phyloP scores from a whole-genome alignment of 2,329 filamentous ascomycete species.

The Eutypa lata region DNA sequence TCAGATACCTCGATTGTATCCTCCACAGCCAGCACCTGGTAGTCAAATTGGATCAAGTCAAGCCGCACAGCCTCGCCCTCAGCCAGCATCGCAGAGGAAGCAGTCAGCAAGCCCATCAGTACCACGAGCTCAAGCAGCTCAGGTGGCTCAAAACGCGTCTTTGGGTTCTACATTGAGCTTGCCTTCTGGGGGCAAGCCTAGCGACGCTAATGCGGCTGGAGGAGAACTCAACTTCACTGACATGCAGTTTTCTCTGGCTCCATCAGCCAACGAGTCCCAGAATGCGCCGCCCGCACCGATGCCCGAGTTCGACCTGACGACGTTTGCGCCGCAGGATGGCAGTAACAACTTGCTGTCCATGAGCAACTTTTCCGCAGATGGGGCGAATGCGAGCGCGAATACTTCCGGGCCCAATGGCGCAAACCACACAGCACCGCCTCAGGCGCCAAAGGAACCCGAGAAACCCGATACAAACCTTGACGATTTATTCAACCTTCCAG shows the following conservation, averaged over 20 bases:
- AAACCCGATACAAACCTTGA: slow-evolving; percentile 36
- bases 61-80: slow-evolving; percentile 8
- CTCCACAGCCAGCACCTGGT: slow-evolving; percentile 12
- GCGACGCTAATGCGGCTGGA: slow-evolving; percentile 12
- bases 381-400: not conserved
- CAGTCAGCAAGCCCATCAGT: slow-evolving; percentile 12
- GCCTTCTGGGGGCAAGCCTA: slow-evolving; percentile 8
- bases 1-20: slow-evolving; percentile 22
- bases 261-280: slow-evolving; percentile 30
- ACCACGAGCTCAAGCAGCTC: slow-evolving; percentile 15
- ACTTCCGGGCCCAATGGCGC: not conserved
- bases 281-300: slow-evolving; percentile 31
- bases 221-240: slow-evolving; percentile 49
- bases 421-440: slow-evolving; percentile 8
- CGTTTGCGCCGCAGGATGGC: slow-evolving; percentile 33
- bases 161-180: slow-evolving; percentile 14
- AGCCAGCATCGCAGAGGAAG: not conserved
- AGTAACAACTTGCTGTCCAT: slow-evolving; percentile 18
- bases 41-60: slow-evolving; percentile 14
- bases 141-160: slow-evolving; percentile 18
- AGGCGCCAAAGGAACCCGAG: slow-evolving; percentile 16
- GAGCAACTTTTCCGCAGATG: slow-evolving; percentile 8
- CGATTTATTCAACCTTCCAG: slow-evolving; percentile 47
- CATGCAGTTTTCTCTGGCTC: slow-evolving; percentile 54
- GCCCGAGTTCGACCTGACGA: slow-evolving; percentile 43